phyloP scores from a whole-genome alignment of 768 basidiomycete species.

The Tulasnella sp. region DNA sequence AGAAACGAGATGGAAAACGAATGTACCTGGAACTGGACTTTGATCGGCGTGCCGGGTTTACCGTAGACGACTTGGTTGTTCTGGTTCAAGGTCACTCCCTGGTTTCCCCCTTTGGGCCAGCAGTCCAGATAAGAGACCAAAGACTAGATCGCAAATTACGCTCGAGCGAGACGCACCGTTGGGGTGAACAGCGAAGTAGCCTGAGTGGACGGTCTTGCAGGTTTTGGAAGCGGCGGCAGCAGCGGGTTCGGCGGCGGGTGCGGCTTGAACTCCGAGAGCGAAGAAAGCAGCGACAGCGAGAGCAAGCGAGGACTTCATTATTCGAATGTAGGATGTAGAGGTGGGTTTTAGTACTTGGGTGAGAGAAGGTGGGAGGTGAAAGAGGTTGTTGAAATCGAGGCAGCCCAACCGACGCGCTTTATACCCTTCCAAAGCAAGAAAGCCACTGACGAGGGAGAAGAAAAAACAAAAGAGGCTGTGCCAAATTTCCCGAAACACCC shows the following conservation, averaged over 20 bases:
- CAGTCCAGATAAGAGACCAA: not conserved
- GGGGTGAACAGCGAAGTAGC: not conserved
- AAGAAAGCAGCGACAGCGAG: not conserved
- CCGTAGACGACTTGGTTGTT: not conserved
- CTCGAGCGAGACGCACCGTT: not conserved
- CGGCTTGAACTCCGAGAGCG: not conserved
- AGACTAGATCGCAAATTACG: not conserved
- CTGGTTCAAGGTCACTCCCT: not conserved
- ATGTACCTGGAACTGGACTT: not conserved
- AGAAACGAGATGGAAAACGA: no score
- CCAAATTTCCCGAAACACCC: no score
- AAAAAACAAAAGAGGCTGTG: no score
- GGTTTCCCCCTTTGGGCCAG: not conserved
- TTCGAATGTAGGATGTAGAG: not conserved
- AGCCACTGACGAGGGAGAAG: no score
- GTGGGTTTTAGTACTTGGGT: not conserved
- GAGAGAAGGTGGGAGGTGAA: not conserved
- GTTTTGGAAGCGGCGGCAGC: not conserved
- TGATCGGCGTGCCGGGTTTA: not conserved
- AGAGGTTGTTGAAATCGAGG: not conserved
- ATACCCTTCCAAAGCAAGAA: not conserved
- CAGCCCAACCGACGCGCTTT: not conserved
- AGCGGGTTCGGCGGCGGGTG: no score
- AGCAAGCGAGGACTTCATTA: not conserved
- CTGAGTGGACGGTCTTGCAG: not conserved